These are phyloP conservation scores for Beauveria sp. DNA, from an alignment of 2,329 filamentous ascomycete genomes.

Conservation along the genomic window DNA sequence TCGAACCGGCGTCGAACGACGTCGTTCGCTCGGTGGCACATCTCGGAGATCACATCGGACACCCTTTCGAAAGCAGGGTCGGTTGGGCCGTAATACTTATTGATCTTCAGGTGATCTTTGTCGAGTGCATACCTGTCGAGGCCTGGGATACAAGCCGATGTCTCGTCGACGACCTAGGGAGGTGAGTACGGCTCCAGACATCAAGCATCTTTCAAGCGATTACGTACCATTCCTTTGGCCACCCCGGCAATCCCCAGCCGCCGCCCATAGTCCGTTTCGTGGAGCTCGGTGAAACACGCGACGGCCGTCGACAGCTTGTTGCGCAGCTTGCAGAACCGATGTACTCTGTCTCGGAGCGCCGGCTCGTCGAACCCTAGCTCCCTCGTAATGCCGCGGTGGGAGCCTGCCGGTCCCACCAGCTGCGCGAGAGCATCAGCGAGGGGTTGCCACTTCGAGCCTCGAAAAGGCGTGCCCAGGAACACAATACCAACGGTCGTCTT, in stretches of 20 bases:
- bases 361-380: constrained; percentile 13
- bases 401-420: constrained; percentile 12
- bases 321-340: constrained; percentile 12
- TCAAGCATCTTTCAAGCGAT: background rate
- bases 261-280: background rate
- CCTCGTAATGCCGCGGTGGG: constrained; percentile 14
- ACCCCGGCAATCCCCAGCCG: background rate
- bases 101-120: constrained; percentile 11
- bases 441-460: constrained; percentile 12
- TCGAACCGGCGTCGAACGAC: background rate
- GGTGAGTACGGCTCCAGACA: background rate
- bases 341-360: constrained; percentile 14
- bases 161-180: constrained; percentile 8
- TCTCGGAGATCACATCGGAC: constrained; percentile 7
- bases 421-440: constrained; percentile 5
- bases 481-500: constrained; percentile 11
- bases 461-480: constrained; percentile 15
- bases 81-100: constrained; percentile 8
- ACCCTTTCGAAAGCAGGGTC: constrained; percentile 8
- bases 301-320: background rate
- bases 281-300: background rate
- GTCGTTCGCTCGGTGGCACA: constrained; percentile 1
- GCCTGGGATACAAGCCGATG: constrained; percentile 10
- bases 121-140: constrained; percentile 7
- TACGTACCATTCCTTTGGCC: background rate